Base-by-base conservation (phyloP, 768 basidiomycete genomes). In the Scleroderma citrinum region DNA sequence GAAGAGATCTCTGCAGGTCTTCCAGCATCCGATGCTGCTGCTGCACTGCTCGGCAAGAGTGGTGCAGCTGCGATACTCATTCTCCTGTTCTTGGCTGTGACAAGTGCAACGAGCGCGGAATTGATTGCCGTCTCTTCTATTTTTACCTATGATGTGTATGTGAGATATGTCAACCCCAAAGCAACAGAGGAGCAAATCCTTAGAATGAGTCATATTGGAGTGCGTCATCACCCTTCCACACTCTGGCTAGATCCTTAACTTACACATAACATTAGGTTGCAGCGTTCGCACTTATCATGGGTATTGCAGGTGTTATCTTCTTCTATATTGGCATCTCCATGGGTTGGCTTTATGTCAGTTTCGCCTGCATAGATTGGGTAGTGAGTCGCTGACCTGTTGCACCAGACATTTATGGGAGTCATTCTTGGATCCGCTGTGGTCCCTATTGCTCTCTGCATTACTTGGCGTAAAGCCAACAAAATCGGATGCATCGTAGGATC, bases 251-350 rank as follows among this genome's bases (percentile, higher is more conserved):
- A 5, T 10, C 17, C 24, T 30, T 29, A 16, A 50, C 16, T 31
- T 43, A 8, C 38, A 24, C 47, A 16, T 37, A 7, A 30, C 32
- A 23, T 2, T 49, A 85, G 82, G 83, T 91, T 29, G 78, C 71
- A 0, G 63, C 78, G 23, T 90, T 85, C 58, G 87, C 85, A 0
- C 56, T 92, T 35, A 73, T 87, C 31, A 92, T 91, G 77, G 91
- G 82, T 19, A 57, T 92, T n/a, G 83, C 86, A 0, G 91, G 91
- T 0, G 65, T 87, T 26, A 85, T 91, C 45, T 95, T 95, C 74
- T 90, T 73, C 68, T 92, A 87, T 63, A 91, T 93, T 54, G 92
- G 92, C 7, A 83, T 94, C 23, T 89, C 86, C 21, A 86, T 94
- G 86, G 92, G 92, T 19, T 94, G 91, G 89, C 82, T 94, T 48